phyloP scores from a whole-genome alignment of 768 basidiomycete species.

The Austroboletus festivus region DNA sequence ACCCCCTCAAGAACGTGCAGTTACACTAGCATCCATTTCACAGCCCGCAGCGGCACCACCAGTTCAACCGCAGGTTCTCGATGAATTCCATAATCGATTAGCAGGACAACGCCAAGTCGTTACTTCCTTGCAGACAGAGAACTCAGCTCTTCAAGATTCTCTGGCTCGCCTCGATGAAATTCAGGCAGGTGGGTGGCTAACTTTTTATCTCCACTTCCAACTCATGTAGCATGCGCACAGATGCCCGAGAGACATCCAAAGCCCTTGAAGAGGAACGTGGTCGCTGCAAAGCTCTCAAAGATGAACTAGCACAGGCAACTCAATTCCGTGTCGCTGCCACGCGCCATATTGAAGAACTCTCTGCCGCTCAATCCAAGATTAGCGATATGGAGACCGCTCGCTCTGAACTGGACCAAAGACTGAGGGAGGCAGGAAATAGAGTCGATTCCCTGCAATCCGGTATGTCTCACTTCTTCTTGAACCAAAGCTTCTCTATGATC shows the following conservation, averaged over 20 bases:
- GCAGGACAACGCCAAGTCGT: conserved; percentile 18
- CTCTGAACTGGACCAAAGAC: conserved; percentile 11
- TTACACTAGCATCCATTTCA: conserved; percentile 2
- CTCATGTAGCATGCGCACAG: conserved; percentile 11
- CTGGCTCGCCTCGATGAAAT: conserved; percentile 28
- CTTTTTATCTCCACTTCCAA: background rate
- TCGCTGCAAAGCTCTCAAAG: conserved; percentile 18
- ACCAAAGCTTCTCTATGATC: conserved; percentile 27
- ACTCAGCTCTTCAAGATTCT: conserved; percentile 26
- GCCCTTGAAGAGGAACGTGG: conserved; percentile 20
- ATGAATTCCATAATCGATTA: conserved; percentile 14
- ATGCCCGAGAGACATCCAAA: conserved; percentile 9
- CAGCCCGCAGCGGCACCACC: background rate
- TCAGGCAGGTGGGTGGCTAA: conserved; percentile 27
- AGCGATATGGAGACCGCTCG: conserved; percentile 11
- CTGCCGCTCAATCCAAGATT: conserved; percentile 15
- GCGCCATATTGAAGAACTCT: conserved; percentile 18
- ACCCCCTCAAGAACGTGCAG: conserved; percentile 11
- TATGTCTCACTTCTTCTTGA: conserved; percentile 16
- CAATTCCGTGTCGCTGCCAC: conserved; percentile 6
- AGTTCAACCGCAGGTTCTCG: conserved; percentile 4
- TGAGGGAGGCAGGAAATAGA: conserved; percentile 4
- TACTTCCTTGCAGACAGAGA: conserved; percentile 26
- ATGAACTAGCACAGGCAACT: conserved; percentile 19
- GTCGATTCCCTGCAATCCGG: conserved; percentile 20